Conservation (phyloP, 2,329 filamentous ascomycete species). For the Hypoxylon rubiginosum region DNA sequence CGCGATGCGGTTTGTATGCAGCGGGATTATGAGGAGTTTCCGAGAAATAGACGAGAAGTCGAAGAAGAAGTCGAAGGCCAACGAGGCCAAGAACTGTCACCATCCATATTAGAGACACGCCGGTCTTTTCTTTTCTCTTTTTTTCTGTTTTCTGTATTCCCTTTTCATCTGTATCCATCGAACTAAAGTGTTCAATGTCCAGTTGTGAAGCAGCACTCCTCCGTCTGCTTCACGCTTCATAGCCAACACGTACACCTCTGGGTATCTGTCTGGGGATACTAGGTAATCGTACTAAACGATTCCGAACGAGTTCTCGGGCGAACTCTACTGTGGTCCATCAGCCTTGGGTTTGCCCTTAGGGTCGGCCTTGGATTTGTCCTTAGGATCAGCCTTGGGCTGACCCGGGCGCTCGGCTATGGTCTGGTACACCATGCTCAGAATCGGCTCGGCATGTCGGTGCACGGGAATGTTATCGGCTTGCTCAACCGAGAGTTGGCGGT, state of each 20-base stretch:
- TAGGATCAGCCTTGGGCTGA: conserved; percentile 6
- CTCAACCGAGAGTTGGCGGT: conserved; percentile 52
- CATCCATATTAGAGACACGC: no score
- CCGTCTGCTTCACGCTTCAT: background rate
- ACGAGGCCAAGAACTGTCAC: background rate
- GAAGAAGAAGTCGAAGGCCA: background rate
- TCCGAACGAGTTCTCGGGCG: conserved; percentile 18
- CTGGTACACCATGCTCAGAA: conserved; percentile 59
- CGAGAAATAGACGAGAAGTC: background rate
- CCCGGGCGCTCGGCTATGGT: conserved; percentile 42
- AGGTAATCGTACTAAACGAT: conserved; percentile 27
- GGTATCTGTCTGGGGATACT: conserved; percentile 7
- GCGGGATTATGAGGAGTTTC: background rate
- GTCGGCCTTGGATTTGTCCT: no score
- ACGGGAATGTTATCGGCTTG: conserved; percentile 56
- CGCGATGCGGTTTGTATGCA: background rate
- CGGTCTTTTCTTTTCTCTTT: background rate
- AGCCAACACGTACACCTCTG: conserved; percentile 2
- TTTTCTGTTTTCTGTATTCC: background rate
- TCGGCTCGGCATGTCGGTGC: conserved; percentile 57
- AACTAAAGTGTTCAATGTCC: conserved; percentile 2
- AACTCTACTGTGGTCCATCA: conserved; percentile 8
- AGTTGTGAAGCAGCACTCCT: background rate
- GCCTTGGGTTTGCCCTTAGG: conserved; percentile 3
- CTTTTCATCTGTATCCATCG: background rate